Base-by-base conservation (phyloP, 495 filamentous ascomycete genomes). In the Cercophora sp. region DNA sequence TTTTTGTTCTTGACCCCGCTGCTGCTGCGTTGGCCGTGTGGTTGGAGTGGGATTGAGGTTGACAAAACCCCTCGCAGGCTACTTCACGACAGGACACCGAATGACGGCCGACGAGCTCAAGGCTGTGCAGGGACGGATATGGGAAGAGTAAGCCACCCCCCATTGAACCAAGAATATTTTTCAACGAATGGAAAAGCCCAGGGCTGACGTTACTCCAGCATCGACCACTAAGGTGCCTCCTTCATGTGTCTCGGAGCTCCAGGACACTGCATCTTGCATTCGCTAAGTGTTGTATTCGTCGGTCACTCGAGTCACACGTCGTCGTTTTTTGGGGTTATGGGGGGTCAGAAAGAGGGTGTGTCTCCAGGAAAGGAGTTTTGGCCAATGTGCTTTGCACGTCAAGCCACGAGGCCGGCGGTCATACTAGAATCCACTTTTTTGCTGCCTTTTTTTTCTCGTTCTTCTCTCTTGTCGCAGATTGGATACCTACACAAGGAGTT, bases 81-180 rank as follows among this genome's bases (percentile, higher is more conserved):
- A 85, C 60, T 83, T 90, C 70, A 96, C 93, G n/a, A 94, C 86
- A 9, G 93, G 93, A 27, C 89, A 93, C 66, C 79, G 87, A 60
- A 87, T 91, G 79, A 91, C 88, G 9, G 85, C 84, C 73, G 86
- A 91, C 45, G 93, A 96, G 62, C 77, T 98, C 43, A 74, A 81
- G 26, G 80, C 86, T 22, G 91, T 98, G 29, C 83, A 88, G 59
- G 93, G 93, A 53, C 83, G 93, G 55, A 87, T 88, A 53, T 98
- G 93, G 93, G 90, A 95, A 69, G 89, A 93, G 79, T 80, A 68
- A 76, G 79, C 39, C 26, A 36, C 20, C 15, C 27, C n/a, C 27
- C 42, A n/a, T n/a, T n/a, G n/a, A n/a, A n/a, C n/a, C n/a, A 4
- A 41, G 8, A n/a, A 19, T 18, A 35, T 20, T 52, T 27, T 44